Evolutionary conservation across 2,329 filamentous ascomycete species (phyloP).

Genomic region (Apiospora koreana): DNA sequence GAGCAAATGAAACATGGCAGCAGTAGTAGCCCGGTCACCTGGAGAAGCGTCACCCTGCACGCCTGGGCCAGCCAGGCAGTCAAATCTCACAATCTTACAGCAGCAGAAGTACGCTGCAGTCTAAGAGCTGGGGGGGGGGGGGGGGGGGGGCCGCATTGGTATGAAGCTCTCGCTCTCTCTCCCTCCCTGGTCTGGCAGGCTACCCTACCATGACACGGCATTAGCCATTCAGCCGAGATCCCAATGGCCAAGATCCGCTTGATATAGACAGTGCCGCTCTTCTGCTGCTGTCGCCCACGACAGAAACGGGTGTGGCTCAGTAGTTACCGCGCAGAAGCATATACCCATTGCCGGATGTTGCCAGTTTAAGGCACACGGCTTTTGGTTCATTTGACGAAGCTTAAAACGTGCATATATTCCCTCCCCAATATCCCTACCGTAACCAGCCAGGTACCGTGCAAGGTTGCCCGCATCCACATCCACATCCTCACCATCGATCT

Average conservation of each 20-base stretch:
- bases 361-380: conserved; percentile 24
- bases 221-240: conserved; percentile 53
- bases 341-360: conserved; percentile 10
- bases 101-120: conserved; percentile 4
- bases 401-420: conserved; percentile 35
- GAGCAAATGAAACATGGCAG: conserved; percentile 8
- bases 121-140: background rate
- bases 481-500: conserved; percentile 24
- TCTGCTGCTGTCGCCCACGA: conserved; percentile 32
- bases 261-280: conserved; percentile 33
- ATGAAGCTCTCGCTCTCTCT: background rate
- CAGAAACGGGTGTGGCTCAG: conserved; percentile 41
- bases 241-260: conserved; percentile 38
- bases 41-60: background rate
- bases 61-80: background rate
- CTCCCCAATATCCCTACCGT: conserved; percentile 40
- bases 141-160: background rate
- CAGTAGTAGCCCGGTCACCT: background rate
- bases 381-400: conserved; percentile 35
- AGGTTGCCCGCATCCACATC: conserved; percentile 30
- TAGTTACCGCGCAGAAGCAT: conserved; percentile 31
- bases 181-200: background rate
- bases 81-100: background rate
- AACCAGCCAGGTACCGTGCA: conserved; percentile 41
- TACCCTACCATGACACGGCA: conserved; percentile 37